phyloP scores from a whole-genome alignment of 495 filamentous ascomycete genomes.

The Podospora pseudopauciseta region DNA sequence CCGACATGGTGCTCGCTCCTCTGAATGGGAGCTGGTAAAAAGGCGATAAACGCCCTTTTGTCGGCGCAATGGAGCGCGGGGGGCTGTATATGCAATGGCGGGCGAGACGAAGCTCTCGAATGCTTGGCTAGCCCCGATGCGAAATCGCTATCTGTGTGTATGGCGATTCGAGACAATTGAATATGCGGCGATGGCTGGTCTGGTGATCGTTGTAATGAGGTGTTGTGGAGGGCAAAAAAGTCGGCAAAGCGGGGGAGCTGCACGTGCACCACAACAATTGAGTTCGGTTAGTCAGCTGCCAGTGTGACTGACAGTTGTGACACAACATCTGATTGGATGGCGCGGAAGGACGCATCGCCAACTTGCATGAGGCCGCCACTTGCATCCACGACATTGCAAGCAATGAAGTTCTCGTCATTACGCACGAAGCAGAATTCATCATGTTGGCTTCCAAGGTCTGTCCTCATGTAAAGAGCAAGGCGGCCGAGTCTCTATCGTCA shows the following conservation, averaged over 20 bases:
- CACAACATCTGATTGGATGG: not conserved
- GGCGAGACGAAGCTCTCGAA: not conserved
- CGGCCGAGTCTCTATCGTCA: too few relatives aligned
- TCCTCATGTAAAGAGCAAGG: not conserved
- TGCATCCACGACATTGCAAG: not conserved
- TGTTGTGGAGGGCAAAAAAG: not conserved
- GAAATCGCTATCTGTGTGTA: not conserved
- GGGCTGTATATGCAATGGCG: not conserved
- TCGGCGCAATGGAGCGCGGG: slow-evolving; percentile 14
- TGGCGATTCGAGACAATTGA: slow-evolving; percentile 19
- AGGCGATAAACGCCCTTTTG: slow-evolving; percentile 8
- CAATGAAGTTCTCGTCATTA: not conserved
- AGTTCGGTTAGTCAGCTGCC: not conserved
- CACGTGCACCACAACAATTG: not conserved
- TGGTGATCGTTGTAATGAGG: slow-evolving; percentile 30
- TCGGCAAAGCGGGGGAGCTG: slow-evolving; percentile 7
- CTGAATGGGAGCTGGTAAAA: not conserved
- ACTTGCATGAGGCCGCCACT: not conserved
- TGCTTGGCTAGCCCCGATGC: slow-evolving; percentile 10
- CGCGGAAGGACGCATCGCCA: not conserved
- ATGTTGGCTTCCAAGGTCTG: not conserved
- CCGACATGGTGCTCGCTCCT: slow-evolving; percentile 17
- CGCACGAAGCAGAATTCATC: not conserved
- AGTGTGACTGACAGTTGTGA: not conserved
- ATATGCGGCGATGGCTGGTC: slow-evolving; percentile 15